Evolutionary conservation across 495 filamentous ascomycete genomes (phyloP).

Genomic region (Neurospora sp.): DNA sequence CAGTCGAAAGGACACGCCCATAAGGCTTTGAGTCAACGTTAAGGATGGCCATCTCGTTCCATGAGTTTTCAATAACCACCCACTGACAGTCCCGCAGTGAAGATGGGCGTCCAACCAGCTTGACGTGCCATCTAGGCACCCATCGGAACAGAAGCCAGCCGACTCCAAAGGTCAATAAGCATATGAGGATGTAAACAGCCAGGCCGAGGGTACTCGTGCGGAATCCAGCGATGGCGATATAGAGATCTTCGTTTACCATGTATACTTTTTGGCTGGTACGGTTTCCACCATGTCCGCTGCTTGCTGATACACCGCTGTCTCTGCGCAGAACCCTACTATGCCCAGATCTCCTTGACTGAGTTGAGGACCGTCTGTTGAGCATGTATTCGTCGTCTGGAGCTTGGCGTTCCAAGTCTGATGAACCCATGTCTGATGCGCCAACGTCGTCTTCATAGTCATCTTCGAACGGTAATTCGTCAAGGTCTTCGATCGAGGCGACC

Average conservation of each 20-base stretch:
- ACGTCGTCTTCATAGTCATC: slow-evolving; percentile 27
- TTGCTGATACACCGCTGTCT: slow-evolving; percentile 50
- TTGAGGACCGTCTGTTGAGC: slow-evolving; percentile 32
- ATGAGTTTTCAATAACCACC: slow-evolving; percentile 96
- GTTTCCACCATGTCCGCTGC: slow-evolving; percentile 47
- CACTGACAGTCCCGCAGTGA: slow-evolving; percentile 67
- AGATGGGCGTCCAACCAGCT: slow-evolving; percentile 56
- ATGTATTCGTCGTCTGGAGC: slow-evolving; percentile 28
- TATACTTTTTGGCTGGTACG: slow-evolving; percentile 79
- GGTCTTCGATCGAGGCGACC: slow-evolving; percentile 12
- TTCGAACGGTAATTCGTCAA: slow-evolving; percentile 34
- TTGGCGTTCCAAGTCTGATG: slow-evolving; percentile 32
- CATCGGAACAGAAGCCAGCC: slow-evolving; percentile 80
- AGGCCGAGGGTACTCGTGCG: slow-evolving; percentile 60
- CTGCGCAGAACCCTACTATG: slow-evolving; percentile 62
- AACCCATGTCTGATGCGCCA: slow-evolving; percentile 30
- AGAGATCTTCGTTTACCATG: slow-evolving; percentile 86
- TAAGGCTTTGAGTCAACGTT: slow-evolving; percentile 56
- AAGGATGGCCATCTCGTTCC: slow-evolving; percentile 77
- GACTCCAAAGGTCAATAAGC: slow-evolving; percentile 60
- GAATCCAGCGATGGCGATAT: slow-evolving; percentile 86
- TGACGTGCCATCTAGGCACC: slow-evolving; percentile 79
- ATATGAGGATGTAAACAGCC: slow-evolving; percentile 56
- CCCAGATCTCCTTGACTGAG: slow-evolving; percentile 45
- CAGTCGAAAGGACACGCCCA: slow-evolving; percentile 71